Evolutionary conservation across 345 rosid species (phyloP).

Genomic region (Gossypium turneri): DNA sequence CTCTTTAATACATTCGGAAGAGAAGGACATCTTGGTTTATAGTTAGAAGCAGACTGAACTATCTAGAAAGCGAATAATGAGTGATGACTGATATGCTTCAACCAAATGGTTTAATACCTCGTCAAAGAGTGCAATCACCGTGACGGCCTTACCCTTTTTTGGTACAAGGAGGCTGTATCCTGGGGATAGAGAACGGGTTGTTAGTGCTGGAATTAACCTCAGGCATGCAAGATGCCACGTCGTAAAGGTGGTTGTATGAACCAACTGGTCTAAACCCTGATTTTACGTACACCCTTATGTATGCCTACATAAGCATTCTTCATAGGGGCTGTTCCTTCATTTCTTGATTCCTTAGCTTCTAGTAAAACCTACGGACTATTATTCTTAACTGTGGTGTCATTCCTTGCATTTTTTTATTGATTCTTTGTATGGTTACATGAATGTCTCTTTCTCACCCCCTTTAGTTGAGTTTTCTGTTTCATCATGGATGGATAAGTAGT

Average conservation of each 20-base stretch:
- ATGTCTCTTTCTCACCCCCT: background rate
- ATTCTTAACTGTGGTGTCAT: constrained; percentile 5
- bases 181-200: background rate
- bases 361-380: background rate
- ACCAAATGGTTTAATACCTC: background rate
- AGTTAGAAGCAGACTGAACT: constrained; percentile 3
- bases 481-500: background rate
- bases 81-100: background rate
- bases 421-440: background rate
- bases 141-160: background rate
- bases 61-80: background rate
- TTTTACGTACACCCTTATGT: background rate
- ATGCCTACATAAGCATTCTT: background rate
- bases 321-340: background rate
- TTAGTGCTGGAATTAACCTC: background rate
- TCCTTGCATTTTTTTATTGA: background rate
- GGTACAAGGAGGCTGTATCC: background rate
- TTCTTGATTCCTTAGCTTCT: background rate
- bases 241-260: background rate
- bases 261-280: background rate
- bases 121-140: background rate
- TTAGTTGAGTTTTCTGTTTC: background rate
- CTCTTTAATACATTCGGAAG: background rate
- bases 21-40: background rate
- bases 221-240: background rate